Percentiles rank a stretch among this genome's conserved stretches.
These are phyloP conservation scores for Talaromyces sp. DNA, from an alignment of 2,329 filamentous ascomycete species.

Conservation along the genomic window DNA sequence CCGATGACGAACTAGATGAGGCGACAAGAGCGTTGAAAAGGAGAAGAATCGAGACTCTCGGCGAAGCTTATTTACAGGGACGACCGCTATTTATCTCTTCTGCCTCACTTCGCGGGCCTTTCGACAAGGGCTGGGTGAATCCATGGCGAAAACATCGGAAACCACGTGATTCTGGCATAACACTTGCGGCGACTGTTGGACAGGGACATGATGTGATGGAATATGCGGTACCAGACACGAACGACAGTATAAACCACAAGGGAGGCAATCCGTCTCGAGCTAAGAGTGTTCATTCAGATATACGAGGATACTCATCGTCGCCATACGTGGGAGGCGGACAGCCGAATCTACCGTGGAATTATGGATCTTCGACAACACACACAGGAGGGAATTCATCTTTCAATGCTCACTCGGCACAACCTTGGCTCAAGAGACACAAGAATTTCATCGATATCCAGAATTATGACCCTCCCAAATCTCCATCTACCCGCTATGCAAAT, in stretches of 20 bases:
- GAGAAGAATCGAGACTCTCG: conserved; percentile 40
- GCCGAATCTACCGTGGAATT: conserved; percentile 1
- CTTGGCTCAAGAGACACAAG: conserved; percentile 14
- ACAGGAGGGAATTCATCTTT: conserved; percentile 4
- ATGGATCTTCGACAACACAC: neutral
- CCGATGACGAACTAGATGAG: conserved; percentile 38
- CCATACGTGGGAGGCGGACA: neutral
- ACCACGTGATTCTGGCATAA: conserved; percentile 1
- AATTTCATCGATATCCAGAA: conserved; percentile 19
- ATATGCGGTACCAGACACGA: conserved; percentile 25
- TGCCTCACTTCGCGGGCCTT: conserved; percentile 42
- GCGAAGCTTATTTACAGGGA: conserved; percentile 39
- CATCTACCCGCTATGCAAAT: conserved; percentile 19
- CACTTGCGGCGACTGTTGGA: neutral
- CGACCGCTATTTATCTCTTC: conserved; percentile 42
- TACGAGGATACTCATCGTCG: neutral
- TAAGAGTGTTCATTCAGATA: neutral
- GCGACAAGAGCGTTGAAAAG: conserved; percentile 31
- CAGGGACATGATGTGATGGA: neutral
- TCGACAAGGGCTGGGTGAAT: conserved; percentile 42
- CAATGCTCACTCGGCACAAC: neutral
- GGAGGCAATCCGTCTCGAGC: neutral
- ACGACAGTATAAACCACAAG: conserved; percentile 17
- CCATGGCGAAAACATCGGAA: conserved; percentile 38
- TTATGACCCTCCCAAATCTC: conserved; percentile 34